These are phyloP conservation scores for Blepharisma stoltei DNA, from an alignment of 73 alveolate genomes.

Conservation along the genomic window DNA sequence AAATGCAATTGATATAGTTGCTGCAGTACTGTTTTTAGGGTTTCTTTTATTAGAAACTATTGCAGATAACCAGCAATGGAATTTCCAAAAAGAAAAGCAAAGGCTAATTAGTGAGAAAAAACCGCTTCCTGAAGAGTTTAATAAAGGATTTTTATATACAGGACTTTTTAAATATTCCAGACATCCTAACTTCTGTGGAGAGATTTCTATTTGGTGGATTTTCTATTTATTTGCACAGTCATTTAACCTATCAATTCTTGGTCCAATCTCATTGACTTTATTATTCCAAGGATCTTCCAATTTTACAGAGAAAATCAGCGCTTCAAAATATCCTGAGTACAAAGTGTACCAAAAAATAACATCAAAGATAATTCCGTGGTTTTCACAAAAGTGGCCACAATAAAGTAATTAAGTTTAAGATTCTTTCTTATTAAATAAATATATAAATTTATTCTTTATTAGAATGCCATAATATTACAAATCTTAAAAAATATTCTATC, in stretches of 20 bases:
- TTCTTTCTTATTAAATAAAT: no score
- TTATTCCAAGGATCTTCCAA: constrained; percentile 21
- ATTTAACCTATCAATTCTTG: not conserved
- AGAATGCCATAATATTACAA: no score
- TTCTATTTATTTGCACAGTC: constrained; percentile 42
- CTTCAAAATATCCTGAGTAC: not conserved
- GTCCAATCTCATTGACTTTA: not conserved
- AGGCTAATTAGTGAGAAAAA: constrained; percentile 43
- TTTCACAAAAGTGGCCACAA: not conserved
- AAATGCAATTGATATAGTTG: constrained; percentile 7
- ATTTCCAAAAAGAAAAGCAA: constrained; percentile 37
- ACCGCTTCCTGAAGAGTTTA: not conserved
- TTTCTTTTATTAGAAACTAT: constrained; percentile 51
- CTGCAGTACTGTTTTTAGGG: constrained; percentile 34
- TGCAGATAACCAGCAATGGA: constrained; percentile 43
- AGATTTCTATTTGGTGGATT: constrained; percentile 83
- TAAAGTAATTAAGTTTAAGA: no score
- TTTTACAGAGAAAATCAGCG: constrained; percentile 4
- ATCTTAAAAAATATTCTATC: no score
- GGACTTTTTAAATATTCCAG: constrained; percentile 94
- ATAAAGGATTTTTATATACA: constrained; percentile 44
- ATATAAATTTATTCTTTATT: no score
- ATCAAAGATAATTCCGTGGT: constrained; percentile 21
- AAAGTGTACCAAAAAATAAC: not conserved
- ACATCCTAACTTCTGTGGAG: constrained; percentile 97